phyloP scores from a whole-genome alignment of 164 flowering plant genomes.

The Dillenia turbinata region DNA sequence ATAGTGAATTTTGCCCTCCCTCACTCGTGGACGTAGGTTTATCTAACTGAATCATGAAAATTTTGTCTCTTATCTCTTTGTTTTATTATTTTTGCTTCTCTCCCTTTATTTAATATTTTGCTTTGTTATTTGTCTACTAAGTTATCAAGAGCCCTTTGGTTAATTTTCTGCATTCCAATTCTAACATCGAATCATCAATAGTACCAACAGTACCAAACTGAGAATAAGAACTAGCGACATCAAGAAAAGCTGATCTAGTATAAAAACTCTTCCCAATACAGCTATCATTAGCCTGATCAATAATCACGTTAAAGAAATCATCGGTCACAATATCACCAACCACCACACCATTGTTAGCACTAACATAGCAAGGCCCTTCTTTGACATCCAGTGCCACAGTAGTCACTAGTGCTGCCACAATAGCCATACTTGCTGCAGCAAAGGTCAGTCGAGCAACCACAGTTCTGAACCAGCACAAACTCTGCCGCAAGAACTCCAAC shows the following conservation, averaged over 20 bases:
- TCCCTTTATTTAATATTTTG: too few relatives aligned
- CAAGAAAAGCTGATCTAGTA: constrained; percentile 38
- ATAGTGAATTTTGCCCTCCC: too few relatives aligned
- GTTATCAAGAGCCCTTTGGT: too few relatives aligned
- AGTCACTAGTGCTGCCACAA: constrained; percentile 35
- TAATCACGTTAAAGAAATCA: constrained; percentile 40
- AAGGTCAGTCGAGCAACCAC: constrained; percentile 33
- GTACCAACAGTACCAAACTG: constrained; percentile 43
- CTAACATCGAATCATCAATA: constrained; percentile 34
- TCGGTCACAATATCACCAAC: constrained; percentile 34
- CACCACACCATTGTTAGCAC: constrained; percentile 15
- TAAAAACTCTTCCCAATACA: constrained; percentile 57
- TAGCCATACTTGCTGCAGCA: constrained; percentile 50
- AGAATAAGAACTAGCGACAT: constrained; percentile 32
- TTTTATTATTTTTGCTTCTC: too few relatives aligned
- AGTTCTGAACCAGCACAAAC: constrained; percentile 21
- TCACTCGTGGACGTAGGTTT: too few relatives aligned
- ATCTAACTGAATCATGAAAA: too few relatives aligned
- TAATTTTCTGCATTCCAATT: too few relatives aligned
- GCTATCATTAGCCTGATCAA: constrained; percentile 20
- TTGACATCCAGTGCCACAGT: constrained; percentile 39
- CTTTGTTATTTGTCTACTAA: too few relatives aligned
- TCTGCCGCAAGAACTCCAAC: constrained; percentile 8
- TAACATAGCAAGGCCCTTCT: constrained; percentile 28
- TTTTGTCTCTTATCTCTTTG: too few relatives aligned